phyloP scores from a whole-genome alignment of 495 filamentous ascomycete genomes.

The Penicillium pulvis region DNA sequence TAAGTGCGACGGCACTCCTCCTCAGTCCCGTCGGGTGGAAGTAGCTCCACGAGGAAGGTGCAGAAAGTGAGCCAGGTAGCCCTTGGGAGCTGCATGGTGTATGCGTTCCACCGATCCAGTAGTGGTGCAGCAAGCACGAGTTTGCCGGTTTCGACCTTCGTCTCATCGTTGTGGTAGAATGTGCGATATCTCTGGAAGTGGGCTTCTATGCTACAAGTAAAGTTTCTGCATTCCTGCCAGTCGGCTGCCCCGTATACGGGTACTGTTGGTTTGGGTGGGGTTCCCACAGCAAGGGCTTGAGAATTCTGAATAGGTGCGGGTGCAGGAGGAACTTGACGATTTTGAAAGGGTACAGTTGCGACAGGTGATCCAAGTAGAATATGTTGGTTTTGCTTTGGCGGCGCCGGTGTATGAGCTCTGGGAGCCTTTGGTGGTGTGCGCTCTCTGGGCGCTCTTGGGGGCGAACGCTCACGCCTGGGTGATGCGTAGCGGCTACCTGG shows the following conservation, averaged over 20 bases:
- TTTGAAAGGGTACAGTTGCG: no score
- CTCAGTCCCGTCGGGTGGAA: neutral
- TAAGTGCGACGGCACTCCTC: neutral
- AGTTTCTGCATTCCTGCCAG: conserved; percentile 1
- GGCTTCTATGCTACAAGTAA: neutral
- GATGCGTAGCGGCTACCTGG: neutral
- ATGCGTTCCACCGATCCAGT: neutral
- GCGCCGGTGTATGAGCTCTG: no score
- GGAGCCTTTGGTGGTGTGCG: neutral
- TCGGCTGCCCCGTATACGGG: neutral
- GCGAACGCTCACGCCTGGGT: neutral
- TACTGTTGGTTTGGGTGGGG: neutral
- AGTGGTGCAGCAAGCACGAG: neutral
- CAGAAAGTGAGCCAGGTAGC: conserved; percentile 8
- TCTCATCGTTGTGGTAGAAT: neutral
- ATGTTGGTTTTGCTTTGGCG: no score
- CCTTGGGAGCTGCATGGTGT: neutral
- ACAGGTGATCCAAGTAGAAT: neutral
- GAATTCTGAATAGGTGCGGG: no score
- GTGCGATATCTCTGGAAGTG: neutral
- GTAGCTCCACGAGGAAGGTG: conserved; percentile 8
- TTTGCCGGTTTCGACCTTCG: conserved; percentile 5
- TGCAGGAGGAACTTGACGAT: neutral
- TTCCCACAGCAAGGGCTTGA: neutral
- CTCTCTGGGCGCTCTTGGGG: neutral